Evolutionary conservation across 345 rosid species (phyloP), one percentile per base, ranked within the genome.

Genomic region (Eucalyptus marginata): DNA sequence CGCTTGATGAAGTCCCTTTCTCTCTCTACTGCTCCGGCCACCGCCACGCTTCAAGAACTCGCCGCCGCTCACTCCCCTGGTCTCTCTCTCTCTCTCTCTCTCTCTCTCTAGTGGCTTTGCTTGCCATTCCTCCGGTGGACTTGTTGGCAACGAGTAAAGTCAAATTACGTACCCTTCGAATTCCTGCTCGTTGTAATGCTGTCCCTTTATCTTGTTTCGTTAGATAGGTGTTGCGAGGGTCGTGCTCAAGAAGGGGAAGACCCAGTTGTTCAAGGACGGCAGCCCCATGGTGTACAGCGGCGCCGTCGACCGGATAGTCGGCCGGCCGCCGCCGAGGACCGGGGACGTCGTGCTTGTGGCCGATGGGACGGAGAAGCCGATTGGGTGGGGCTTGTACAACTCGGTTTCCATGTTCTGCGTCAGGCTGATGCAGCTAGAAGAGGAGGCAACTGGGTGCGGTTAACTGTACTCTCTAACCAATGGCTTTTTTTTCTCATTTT

Each of bases 261-360:
- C 97, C 68, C 98, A 97, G 90, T 92, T 97, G 49, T 97, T 97
- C 87, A 96, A 95, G 92, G 96, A 95, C 54, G 99, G 98, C 83
- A 96, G 94, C 64, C 99, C 99, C 44, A 97, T 96, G 99, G 98
- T 95, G 25, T 97, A 95, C 86, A 96, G 98, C 91, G 97, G 99
- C 91, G 98, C 98, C 13, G 95, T 97, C 25, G 99, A 97, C 90
- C 93, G 99, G 91, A 94, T 97, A 90, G 93, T 95, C 14, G 98
- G 99, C 64, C 94, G 94, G 87, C 98, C 98, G 13, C 98, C 96
- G 50, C 97, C 99, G 13, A 93, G 89, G 90, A 95, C 97, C 22
- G 99, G 98, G 88, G 99, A 97, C 91, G 91, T 96, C 89, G 99
- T 97, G 88, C 89, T 96, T 86, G 97, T 97, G 59, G 95, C 98